Percentiles rank a stretch among this genome's conserved stretches.
Evolutionary conservation across 75 land plant species (phyloP).

Genomic region (Selaginella tamariscina): DNA sequence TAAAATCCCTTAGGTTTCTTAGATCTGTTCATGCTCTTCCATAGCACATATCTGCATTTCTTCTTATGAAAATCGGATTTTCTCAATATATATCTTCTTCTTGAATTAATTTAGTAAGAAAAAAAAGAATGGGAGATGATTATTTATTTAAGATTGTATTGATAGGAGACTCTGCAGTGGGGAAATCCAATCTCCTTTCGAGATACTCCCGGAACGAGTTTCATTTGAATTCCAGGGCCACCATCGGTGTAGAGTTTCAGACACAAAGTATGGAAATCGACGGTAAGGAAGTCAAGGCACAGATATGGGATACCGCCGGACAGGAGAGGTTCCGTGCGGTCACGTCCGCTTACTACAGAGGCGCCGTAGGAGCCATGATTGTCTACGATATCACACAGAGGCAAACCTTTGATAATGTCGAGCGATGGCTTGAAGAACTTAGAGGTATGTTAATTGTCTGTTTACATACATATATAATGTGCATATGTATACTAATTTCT

Average conservation of each 20-base stretch:
- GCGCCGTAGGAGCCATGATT: constrained; percentile 73
- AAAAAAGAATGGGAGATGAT: too few species aligned
- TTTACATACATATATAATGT: neutral
- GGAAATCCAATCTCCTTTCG: constrained; percentile 25
- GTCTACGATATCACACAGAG: constrained; percentile 72
- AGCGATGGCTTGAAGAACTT: constrained; percentile 70
- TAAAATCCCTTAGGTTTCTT: too few species aligned
- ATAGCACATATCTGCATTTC: too few species aligned
- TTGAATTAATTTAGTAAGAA: too few species aligned
- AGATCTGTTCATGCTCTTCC: too few species aligned
- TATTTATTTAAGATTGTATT: constrained; percentile 33
- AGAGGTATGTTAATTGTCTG: constrained; percentile 14
- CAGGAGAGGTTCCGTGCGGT: constrained; percentile 83
- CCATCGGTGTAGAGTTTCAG: constrained; percentile 79
- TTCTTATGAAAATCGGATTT: too few species aligned
- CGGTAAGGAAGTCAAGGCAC: constrained; percentile 73
- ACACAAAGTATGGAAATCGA: constrained; percentile 67
- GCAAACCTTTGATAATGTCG: constrained; percentile 64
- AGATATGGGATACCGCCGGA: constrained; percentile 88
- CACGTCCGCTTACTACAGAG: constrained; percentile 76
- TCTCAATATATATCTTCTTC: too few species aligned
- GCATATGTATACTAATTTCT: neutral
- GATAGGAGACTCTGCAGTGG: constrained; percentile 34
- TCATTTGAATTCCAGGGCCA: constrained; percentile 63
- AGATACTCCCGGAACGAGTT: constrained; percentile 44